Conservation (phyloP, 768 basidiomycete species). For the Tricholoma matsutake region DNA sequence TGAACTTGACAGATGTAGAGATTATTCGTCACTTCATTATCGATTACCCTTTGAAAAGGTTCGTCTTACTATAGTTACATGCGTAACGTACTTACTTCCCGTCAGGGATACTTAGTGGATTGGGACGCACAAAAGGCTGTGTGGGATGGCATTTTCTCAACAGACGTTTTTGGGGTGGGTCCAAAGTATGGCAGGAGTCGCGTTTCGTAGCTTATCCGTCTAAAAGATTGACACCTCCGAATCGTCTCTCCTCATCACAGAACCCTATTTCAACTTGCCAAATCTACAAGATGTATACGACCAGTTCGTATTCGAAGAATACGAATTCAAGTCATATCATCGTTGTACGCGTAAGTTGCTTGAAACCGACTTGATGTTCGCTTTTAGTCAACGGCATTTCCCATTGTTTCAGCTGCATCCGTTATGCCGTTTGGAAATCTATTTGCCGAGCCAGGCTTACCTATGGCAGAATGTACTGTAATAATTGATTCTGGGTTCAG, state of each 20-base stretch:
- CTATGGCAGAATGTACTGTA: constrained; percentile 74
- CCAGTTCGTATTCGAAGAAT: constrained; percentile 95
- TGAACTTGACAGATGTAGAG: constrained; percentile 72
- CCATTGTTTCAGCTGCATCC: constrained; percentile 61
- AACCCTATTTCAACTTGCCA: constrained; percentile 92
- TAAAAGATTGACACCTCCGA: constrained; percentile 67
- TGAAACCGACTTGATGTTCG: constrained; percentile 1
- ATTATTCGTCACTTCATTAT: constrained; percentile 80
- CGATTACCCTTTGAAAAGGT: constrained; percentile 89
- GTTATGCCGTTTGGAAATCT: constrained; percentile 71
- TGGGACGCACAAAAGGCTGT: constrained; percentile 96
- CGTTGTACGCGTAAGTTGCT: constrained; percentile 72
- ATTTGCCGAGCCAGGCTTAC: constrained; percentile 47
- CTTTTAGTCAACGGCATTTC: constrained; percentile 10
- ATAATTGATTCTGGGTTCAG: constrained; percentile 92
- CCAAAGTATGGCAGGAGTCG: background rate
- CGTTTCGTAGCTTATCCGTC: constrained; percentile 1
- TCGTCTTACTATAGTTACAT: constrained; percentile 17
- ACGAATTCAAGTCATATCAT: constrained; percentile 83
- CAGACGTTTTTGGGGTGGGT: constrained; percentile 61
- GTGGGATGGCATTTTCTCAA: constrained; percentile 88
- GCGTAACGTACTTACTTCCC: constrained; percentile 19
- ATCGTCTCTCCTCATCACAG: constrained; percentile 81
- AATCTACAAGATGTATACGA: constrained; percentile 92
- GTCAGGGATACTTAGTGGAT: constrained; percentile 86